Base-by-base conservation (phyloP, 1,284 basidiomycete genomes). In the Acaromyces ingoldii region DNA sequence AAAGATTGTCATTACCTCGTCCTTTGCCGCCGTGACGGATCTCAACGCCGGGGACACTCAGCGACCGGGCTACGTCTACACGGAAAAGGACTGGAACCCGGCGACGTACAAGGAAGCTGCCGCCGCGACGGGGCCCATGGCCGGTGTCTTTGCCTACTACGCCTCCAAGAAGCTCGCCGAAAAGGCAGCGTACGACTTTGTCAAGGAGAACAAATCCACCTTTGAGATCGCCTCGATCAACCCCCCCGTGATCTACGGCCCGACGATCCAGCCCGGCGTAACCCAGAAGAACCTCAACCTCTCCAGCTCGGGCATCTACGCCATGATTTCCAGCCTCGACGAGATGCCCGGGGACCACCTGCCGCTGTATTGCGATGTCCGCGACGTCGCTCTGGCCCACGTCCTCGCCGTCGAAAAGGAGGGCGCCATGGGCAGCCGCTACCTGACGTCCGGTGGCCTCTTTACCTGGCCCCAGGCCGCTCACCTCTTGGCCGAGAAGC, bases 351-450 rank as follows among this genome's bases (percentile, higher is more conserved):
- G 57, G 28, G 67, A 75, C 40, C 58, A 70, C 2, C 57, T 75
- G 4, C 74, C 75, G 13, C 64, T 76, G 19, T 75, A 73, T 50
- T 65, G 58, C 37, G 56, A 66, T 40, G 72, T 65, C n/a, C 44
- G 60, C 3, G 64, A 71, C 36, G 51, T 67, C 11, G 75, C 67
- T 0, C 43, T 58, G 24, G 74, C 74, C 0, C 76, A 76, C 40
- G 62, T 74, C 1, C 59, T 48, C 1, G 66, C 63, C 6, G 39
- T 70, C 19, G 42, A 30, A 21, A 62, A 68, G 30, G 40, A 55
- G 9, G 69, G 57, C 9, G 53, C 55, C 15, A 62, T 58, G 49
- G 60, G 60, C 9, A 45, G 61, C 24, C 55, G 68, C 21, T 65
- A 53, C 36, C 48, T 71, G 25, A 39, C 65, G 21, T 62, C 56